phyloP scores from a whole-genome alignment of 495 filamentous ascomycete genomes.

The Penicillium dipodomyicola region DNA sequence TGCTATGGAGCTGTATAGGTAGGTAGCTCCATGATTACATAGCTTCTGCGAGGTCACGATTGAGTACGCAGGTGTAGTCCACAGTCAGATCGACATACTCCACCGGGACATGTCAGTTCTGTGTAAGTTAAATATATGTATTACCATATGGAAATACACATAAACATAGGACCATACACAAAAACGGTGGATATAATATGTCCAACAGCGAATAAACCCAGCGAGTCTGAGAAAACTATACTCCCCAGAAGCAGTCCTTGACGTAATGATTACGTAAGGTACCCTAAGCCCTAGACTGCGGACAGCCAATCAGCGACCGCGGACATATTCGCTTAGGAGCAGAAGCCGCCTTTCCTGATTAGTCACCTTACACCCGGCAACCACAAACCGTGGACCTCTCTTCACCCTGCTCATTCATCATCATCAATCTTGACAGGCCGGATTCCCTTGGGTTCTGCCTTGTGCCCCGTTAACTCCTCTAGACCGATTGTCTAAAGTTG shows the following conservation, averaged over 20 bases:
- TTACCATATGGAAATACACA: neutral
- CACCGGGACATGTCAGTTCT: neutral
- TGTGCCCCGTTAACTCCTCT: constrained; percentile 29
- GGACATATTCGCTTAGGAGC: constrained; percentile 12
- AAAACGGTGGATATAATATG: neutral
- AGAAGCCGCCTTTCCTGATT: constrained; percentile 16
- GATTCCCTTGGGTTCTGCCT: constrained; percentile 42
- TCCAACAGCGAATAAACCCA: neutral
- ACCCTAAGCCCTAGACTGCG: constrained; percentile 17
- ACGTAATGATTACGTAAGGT: constrained; percentile 14
- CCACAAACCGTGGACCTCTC: constrained; percentile 15
- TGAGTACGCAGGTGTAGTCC: neutral
- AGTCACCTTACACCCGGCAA: constrained; percentile 12
- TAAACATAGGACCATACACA: neutral
- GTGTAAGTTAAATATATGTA: neutral
- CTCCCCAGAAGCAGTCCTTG: constrained; percentile 1
- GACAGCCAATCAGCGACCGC: constrained; percentile 7
- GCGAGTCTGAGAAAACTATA: neutral
- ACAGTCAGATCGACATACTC: constrained; percentile 5
- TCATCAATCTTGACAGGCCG: constrained; percentile 33
- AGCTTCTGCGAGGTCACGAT: constrained; percentile 8
- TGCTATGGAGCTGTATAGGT: constrained; percentile 1
- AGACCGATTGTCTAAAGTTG: constrained; percentile 37
- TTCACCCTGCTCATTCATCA: constrained; percentile 27
- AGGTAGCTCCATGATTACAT: constrained; percentile 12